Base-by-base conservation (phyloP, 2,329 filamentous ascomycete species). In the Beauveria brongniartii region DNA sequence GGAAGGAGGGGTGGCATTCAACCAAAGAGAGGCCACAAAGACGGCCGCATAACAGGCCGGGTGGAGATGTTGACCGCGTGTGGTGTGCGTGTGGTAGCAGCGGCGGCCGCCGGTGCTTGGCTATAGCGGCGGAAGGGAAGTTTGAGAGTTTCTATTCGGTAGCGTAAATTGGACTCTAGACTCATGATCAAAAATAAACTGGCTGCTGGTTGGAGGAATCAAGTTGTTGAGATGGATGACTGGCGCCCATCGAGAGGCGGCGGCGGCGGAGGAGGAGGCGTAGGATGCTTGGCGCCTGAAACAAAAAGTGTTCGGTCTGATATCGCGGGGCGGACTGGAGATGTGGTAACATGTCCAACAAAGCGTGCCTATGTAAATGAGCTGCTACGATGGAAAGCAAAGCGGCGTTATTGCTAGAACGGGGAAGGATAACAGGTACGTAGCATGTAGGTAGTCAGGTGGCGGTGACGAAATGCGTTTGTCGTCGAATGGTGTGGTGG, bases 41-140 rank as follows among this genome's bases (percentile, higher is more conserved):
- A 55, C 47, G 56, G 56, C 47, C 56, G 56, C 56, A 59, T 48
- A 48, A 51, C 56, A 22, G 55, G 55, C 46, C 55, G 44, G 44
- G 55, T 58, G 55, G 55, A 48, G 55, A 30, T 56, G 16, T n/a
- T 37, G 54, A 16, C 34, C 51, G 22, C 20, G 10, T 40, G 24
- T 46, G 24, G 55, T 28, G 55, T 43, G 51, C 22, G 46, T 22
- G 30, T 28, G 30, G 28, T 50, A 34, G 18, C 8, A 14, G 54
- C 20, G 54, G 47, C 34, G 9, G 34, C 34, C 34, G 34, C 34
- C 34, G 34, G 34, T 37, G 34, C 9, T 34, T n/a, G 48, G 28
- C 28, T 20, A 51, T 30, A 22, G 48, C 28, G 48, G 48, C 48
- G 34, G 12, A 14, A 37, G 34, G 34, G 12, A 12, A 37, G 34